These are phyloP conservation scores for Talaromyces funiculosus DNA, from an alignment of 2,329 filamentous ascomycete genomes.

Conservation along the genomic window DNA sequence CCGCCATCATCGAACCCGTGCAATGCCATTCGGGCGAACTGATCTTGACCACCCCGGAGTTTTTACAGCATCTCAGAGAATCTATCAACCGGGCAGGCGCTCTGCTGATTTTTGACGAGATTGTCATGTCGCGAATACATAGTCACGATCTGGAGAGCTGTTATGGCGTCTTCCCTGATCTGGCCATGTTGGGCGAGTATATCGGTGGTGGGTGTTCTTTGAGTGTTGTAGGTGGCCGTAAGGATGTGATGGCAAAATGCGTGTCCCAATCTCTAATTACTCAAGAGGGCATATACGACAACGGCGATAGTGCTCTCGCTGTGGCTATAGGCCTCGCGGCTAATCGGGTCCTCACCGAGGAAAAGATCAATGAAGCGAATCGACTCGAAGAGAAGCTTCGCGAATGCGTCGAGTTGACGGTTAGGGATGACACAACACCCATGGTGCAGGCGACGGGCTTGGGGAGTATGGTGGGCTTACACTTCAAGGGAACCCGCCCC, in stretches of 20 bases:
- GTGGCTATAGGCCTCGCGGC: conserved; percentile 51
- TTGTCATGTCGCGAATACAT: conserved; percentile 61
- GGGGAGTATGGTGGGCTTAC: not conserved
- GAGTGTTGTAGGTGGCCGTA: conserved; percentile 59
- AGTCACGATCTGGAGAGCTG: conserved; percentile 45
- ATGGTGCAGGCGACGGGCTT: not conserved
- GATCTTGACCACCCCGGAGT: conserved; percentile 47
- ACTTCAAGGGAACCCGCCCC: not conserved
- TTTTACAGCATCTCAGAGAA: conserved; percentile 48
- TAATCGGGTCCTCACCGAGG: not conserved
- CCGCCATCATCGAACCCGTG: conserved; percentile 62
- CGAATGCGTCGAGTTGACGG: not conserved
- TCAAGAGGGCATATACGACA: conserved; percentile 64
- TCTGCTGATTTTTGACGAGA: conserved; percentile 64
- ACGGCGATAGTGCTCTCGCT: conserved; percentile 57
- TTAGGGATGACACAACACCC: not conserved
- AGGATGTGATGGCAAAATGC: conserved; percentile 55
- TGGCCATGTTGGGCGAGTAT: conserved; percentile 62
- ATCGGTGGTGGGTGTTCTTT: conserved; percentile 62
- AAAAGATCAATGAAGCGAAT: not conserved
- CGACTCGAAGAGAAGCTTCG: not conserved
- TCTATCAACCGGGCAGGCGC: conserved; percentile 47
- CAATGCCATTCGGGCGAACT: conserved; percentile 59
- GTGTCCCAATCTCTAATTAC: conserved; percentile 45
- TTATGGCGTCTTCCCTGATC: conserved; percentile 49